Evolutionary conservation across 2,329 filamentous ascomycete genomes (phyloP), one percentile per base, ranked within the genome.

Genomic region (Pyrenophora teres): DNA sequence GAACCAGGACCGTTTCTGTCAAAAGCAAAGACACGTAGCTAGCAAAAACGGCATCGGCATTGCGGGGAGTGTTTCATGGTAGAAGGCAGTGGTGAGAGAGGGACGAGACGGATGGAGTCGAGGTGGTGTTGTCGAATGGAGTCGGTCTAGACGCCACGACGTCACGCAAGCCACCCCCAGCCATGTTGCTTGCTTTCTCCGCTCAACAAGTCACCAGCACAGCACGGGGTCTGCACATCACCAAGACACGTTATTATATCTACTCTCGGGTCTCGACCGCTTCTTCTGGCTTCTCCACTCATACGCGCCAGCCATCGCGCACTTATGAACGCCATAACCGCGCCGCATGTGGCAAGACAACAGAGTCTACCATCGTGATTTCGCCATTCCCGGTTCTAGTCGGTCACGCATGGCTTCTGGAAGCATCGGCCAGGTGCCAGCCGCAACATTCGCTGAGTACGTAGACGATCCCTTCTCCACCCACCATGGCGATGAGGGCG

Each of bases 361-460:
- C 50, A 57, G 68, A 57, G 63, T 73, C 50, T 73, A 63, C 59
- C 68, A 64, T 64, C 70, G 70, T 69, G 71, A 74, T 55, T 74
- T 74, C 64, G 79, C 79, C 65, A 71, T 52, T 25, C 49, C 49
- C 33, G 49, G 72, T 60, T 57, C 68, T 67, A 64, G 71, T 62
- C 65, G 71, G 67, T 43, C 77, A 52, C 77, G 77, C 60, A 78
- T 78, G 74, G 76, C 75, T 66, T 70, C 68, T 63, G 72, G 71
- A 55, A 77, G 76, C 65, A 78, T 81, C 59, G 74, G 72, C 59
- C 73, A 76, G 55, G 70, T 74, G 55, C 75, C 78, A 63, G 78
- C 79, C 54, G 73, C 75, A 54, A 74, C 73, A 52, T 82, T 78
- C 74, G 79, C 80, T 69, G 78, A 80, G 80, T 82, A 80, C 70